Base-by-base conservation (phyloP, 108 stramenopile genomes). In the Cyclostephanos tholiformis region DNA sequence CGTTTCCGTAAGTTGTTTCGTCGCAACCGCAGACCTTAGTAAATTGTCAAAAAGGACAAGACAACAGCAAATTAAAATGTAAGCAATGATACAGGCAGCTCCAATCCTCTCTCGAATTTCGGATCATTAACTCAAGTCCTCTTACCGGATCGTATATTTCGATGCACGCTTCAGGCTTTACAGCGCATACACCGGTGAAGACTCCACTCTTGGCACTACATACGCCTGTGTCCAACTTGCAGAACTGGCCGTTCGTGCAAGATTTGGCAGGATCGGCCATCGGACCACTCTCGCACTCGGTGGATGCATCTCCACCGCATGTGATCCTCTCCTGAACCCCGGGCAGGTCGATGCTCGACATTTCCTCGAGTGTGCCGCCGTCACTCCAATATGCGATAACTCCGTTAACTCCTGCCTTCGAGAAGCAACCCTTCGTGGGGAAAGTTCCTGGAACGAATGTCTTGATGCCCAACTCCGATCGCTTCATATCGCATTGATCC, bases 341-440 rank as follows among this genome's bases (percentile, higher is more conserved):
- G 7, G 52, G 52, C 0, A 53, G 52, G n/a, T 19, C 52, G 1
- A 25, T 25, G 8, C 2, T 20, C 32, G 57, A 35, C 29, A 30
- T 14, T 38, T 60, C 59, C 14, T 60, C 59, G 36, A 36, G 10
- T 0, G 59, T 38, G 35, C 59, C 59, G n/a, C 59, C 59, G 1
- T 25, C 25, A n/a, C 52, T 25, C 52, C 52, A 53, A 53, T 53
- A 53, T 19, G 52, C 52, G 7, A 53, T n/a, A 1, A 53, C 13
- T 2, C 52, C 52, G 25, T 53, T 38, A 44, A 59, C 6, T 7
- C 57, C 57, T 1, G 57, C 23, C 29, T 65, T 65, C 48, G 17
- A 10, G 50, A 65, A 65, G 50, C 65, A 65, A 11, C 65, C 65
- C 39, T 65, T 65, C 17, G 65, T 65, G 0, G 46, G 65, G 26